Percentiles rank a stretch among this genome's conserved stretches.
Conservation (phyloP, 148 eudicot species). For the Selenicereus undatus region DNA sequence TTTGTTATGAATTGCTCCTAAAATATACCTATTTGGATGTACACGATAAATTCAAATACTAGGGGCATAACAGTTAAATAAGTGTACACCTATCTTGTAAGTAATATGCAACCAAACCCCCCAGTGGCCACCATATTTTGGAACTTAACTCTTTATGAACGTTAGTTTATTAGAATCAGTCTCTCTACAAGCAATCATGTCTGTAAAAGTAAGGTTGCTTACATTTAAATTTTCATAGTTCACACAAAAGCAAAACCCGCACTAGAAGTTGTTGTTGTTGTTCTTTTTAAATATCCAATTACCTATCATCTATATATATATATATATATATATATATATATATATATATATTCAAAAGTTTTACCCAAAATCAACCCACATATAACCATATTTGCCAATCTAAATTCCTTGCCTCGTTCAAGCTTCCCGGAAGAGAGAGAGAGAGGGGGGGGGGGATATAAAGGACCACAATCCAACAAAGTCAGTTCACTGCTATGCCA, state of each 20-base stretch:
- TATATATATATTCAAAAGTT: too few relatives aligned
- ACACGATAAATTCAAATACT: neutral
- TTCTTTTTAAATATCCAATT: neutral
- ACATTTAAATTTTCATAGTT: too few relatives aligned
- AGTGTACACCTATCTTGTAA: neutral
- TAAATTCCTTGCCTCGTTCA: neutral
- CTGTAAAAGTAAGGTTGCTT: too few relatives aligned
- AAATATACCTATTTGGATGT: neutral
- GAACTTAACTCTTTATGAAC: neutral
- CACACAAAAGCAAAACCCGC: too few relatives aligned
- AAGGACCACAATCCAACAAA: slow-evolving; percentile 2
- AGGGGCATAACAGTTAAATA: too few relatives aligned
- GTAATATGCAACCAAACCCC: neutral
- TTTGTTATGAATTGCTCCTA: neutral
- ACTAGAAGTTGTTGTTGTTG: too few relatives aligned
- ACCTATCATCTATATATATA: neutral
- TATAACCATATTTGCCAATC: neutral
- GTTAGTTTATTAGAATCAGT: too few relatives aligned
- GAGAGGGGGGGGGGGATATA: neutral
- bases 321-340: too few relatives aligned
- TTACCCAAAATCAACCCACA: neutral
- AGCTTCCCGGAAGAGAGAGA: neutral
- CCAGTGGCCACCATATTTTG: neutral
- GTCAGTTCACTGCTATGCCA: neutral
- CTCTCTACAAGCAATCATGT: too few relatives aligned